Percentiles rank a stretch among this genome's conserved stretches.
Evolutionary conservation across 2,329 filamentous ascomycete genomes (phyloP).

Genomic region (Colletotrichum tabaci): DNA sequence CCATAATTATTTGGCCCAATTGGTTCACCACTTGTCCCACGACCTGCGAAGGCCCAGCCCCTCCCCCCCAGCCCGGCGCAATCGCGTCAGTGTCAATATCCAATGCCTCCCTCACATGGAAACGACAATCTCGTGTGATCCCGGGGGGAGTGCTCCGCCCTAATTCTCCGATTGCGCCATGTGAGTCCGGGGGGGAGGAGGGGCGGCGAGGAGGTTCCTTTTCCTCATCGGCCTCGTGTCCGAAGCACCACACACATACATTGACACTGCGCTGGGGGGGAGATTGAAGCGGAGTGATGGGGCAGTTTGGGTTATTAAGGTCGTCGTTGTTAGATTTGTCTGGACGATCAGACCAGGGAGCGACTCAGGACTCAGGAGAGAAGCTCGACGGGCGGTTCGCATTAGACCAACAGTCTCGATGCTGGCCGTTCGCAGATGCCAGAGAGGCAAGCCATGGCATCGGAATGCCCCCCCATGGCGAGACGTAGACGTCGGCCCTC

Average conservation of each 20-base stretch:
- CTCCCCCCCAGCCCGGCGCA: neutral
- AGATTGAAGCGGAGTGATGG: conserved; percentile 30
- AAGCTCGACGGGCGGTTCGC: conserved; percentile 1
- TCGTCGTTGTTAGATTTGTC: neutral
- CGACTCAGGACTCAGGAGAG: conserved; percentile 7
- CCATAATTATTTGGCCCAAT: too few relatives aligned
- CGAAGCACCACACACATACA: neutral
- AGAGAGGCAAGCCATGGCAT: neutral
- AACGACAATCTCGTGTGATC: conserved; percentile 18
- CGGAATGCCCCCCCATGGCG: neutral
- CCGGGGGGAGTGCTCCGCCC: conserved; percentile 11
- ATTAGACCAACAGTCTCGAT: conserved; percentile 19
- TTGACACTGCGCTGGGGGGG: conserved; percentile 1
- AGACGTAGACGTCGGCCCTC: conserved; percentile 11
- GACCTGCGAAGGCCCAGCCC: neutral
- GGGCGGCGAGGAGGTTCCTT: neutral
- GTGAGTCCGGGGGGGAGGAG: conserved; percentile 9
- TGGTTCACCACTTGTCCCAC: too few relatives aligned
- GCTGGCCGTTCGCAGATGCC: neutral
- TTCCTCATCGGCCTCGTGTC: conserved; percentile 13
- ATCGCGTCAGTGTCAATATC: conserved; percentile 2
- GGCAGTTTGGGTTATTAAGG: neutral
- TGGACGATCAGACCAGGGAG: conserved; percentile 14
- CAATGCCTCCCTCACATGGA: neutral
- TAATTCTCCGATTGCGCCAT: conserved; percentile 40